Percentiles rank a stretch among this genome's conserved stretches.
Evolutionary conservation across 257 asterid genomes (phyloP).

Genomic region (Gentiana straminea): DNA sequence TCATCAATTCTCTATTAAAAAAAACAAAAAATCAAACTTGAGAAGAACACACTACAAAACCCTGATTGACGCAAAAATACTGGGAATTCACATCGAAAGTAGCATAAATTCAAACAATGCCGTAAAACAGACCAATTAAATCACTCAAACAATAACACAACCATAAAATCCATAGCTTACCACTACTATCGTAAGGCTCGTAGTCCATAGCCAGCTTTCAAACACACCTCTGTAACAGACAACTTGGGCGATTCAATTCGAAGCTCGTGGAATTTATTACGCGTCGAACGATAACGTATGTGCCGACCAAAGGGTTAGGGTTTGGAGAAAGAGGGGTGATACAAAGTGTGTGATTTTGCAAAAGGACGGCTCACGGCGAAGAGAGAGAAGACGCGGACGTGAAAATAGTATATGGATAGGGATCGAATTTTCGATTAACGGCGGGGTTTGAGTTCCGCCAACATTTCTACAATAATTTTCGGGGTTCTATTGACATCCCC

Average conservation of each 20-base stretch:
- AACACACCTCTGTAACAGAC: background rate
- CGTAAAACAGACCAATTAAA: background rate
- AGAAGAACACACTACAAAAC: background rate
- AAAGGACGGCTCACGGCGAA: constrained; percentile 5
- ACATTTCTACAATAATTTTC: no score
- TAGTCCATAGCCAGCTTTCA: constrained; percentile 65
- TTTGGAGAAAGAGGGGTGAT: constrained; percentile 9
- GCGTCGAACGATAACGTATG: background rate
- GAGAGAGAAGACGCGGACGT: constrained; percentile 43
- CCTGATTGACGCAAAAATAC: background rate
- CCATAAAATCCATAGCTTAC: constrained; percentile 24
- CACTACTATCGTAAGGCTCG: constrained; percentile 47
- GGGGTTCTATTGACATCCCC: no score
- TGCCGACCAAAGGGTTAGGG: constrained; percentile 6
- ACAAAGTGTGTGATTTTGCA: constrained; percentile 18
- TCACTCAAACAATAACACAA: background rate
- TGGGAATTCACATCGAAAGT: constrained; percentile 1
- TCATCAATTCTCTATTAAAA: background rate
- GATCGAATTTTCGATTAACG: constrained; percentile 21
- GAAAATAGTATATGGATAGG: constrained; percentile 17
- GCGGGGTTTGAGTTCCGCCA: constrained; percentile 39
- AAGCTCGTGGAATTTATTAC: background rate
- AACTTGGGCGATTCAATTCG: background rate
- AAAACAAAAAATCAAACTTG: background rate
- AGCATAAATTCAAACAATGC: background rate